Base-by-base conservation (phyloP, 441 rosid species). In the Pelargonium fulgidum region DNA sequence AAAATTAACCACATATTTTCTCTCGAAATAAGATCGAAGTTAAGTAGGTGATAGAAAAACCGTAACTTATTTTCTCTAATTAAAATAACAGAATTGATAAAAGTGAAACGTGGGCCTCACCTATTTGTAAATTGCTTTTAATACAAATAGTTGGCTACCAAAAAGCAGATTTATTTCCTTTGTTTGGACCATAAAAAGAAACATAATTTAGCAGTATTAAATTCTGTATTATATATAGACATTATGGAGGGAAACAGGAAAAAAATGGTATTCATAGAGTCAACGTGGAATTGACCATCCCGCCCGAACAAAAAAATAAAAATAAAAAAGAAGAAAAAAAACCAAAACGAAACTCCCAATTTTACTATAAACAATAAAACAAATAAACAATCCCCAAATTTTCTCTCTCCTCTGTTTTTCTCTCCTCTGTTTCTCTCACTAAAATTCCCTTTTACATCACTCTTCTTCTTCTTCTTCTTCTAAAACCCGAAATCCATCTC, bases 191-290 rank as follows among this genome's bases (percentile, higher is more conserved):
- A 52, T n/a, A 11, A n/a, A 3, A 11, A 4, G 16, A n/a, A 52
- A 52, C n/a, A 50, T 29, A 29, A 29, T 29, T 29, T 1, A 52
- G 17, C n/a, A 48, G 56, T 13, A 52, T 52, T 52, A n/a, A 14
- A n/a, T 14, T 29, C 36, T 29, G 5, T 1, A 29, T 29, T 26
- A 26, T 29, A 29, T 29, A 29, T 29, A 29, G 3, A 29, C 36
- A 29, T 48, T 70, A 65, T 85, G 86, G 87, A 86, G 84, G 86
- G 87, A 84, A 85, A 79, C 9, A 66, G 36, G 75, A 63, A 76
- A 52, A 52, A 52, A 52, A 48, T 16, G 19, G 62, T 56, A 56
- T 3, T 56, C 62, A 16, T 16, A 17, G 59, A 52, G 47, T 19
- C 36, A 56, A 64, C 13, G 6, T 10, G 54, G 64, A 82, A 78